phyloP scores from a whole-genome alignment of 495 filamentous ascomycete species.

The Aspergillus affinis region DNA sequence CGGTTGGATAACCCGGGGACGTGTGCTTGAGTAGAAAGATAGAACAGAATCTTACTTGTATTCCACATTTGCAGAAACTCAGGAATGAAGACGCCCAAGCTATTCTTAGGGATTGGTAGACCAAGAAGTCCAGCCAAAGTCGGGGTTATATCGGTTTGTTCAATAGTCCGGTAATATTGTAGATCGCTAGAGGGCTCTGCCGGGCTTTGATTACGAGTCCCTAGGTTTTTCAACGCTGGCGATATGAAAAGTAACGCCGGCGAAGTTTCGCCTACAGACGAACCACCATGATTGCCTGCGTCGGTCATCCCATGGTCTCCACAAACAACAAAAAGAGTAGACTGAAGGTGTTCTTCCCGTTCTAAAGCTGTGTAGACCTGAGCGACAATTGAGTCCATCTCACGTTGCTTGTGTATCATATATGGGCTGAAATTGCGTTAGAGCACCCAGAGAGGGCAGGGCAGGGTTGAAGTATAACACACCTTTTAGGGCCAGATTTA shows the following conservation, averaged over 20 bases:
- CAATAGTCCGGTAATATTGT: conserved; percentile 76
- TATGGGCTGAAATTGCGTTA: conserved; percentile 58
- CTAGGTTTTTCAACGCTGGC: conserved; percentile 68
- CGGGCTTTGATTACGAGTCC: conserved; percentile 40
- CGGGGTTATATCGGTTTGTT: conserved; percentile 91
- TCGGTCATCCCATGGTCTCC: conserved; percentile 99
- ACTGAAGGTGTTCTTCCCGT: conserved; percentile 63
- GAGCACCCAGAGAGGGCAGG: neutral
- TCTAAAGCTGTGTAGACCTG: conserved; percentile 76
- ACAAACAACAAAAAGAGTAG: conserved; percentile 80
- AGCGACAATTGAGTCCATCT: conserved; percentile 86
- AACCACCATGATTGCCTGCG: conserved; percentile 94
- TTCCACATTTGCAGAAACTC: conserved; percentile 76
- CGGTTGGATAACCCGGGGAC: neutral
- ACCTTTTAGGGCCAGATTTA: conserved; percentile 89
- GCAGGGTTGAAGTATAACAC: neutral
- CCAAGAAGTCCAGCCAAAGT: conserved; percentile 86
- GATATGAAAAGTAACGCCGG: conserved; percentile 90
- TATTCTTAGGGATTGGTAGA: conserved; percentile 90
- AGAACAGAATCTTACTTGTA: conserved; percentile 36
- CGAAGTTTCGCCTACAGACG: conserved; percentile 88
- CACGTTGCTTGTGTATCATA: conserved; percentile 88
- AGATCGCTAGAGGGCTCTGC: conserved; percentile 52
- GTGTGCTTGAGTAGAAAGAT: neutral
- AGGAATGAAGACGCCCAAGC: conserved; percentile 81